These are phyloP conservation scores for Ciborinia camelliae DNA, from an alignment of 2,329 filamentous ascomycete species.

Conservation along the genomic window DNA sequence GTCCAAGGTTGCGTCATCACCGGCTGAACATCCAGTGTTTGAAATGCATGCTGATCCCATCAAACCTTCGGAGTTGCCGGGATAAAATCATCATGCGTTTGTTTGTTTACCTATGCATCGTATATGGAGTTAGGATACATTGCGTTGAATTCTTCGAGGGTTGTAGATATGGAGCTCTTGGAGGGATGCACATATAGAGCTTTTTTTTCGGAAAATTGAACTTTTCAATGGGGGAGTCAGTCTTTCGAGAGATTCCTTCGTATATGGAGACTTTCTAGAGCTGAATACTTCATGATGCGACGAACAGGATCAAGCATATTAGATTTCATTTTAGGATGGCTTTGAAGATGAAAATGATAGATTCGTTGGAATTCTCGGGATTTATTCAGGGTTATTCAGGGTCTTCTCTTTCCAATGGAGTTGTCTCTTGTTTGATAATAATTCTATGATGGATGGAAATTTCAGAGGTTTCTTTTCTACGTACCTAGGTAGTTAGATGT, in stretches of 20 bases:
- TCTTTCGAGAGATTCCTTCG: no score
- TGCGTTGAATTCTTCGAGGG: no score
- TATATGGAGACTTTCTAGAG: background rate
- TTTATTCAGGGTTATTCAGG: background rate
- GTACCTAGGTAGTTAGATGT: background rate
- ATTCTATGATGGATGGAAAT: background rate
- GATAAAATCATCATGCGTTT: background rate
- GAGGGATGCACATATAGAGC: background rate
- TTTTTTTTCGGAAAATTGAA: background rate
- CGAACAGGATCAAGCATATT: background rate
- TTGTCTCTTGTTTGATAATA: background rate
- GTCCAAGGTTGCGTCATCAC: background rate
- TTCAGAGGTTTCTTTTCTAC: background rate
- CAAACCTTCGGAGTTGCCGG: background rate
- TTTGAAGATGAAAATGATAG: background rate
- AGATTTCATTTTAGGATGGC: background rate
- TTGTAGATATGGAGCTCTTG: background rate
- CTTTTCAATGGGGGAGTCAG: no score
- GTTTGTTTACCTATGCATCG: background rate
- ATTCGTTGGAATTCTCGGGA: background rate
- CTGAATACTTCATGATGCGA: background rate
- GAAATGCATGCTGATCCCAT: background rate
- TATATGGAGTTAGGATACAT: background rate
- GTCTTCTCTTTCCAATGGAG: background rate
- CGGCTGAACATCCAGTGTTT: background rate